A percentile compares a stretch with the other conserved stretches of the same genome.
These are phyloP conservation scores for Phytopythium mirpurense DNA, from an alignment of 352 stramenopile species.

Conservation along the genomic window DNA sequence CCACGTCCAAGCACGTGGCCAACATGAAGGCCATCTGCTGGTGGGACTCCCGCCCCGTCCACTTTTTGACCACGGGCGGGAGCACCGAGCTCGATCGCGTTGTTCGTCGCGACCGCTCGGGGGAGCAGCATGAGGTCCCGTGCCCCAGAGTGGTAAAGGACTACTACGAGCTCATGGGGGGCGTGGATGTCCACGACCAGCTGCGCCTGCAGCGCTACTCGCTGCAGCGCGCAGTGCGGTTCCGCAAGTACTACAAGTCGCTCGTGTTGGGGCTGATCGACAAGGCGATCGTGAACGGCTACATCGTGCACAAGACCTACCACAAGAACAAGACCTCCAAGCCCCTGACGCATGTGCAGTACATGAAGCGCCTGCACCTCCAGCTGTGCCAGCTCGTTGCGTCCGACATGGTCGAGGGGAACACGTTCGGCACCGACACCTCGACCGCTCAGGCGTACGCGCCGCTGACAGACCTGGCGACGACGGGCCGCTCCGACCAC, in stretches of 20 bases:
- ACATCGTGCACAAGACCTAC: constrained; percentile 14
- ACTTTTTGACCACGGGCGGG: constrained; percentile 10
- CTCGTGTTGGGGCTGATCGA: constrained; percentile 13
- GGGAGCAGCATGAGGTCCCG: constrained; percentile 2
- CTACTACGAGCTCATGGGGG: constrained; percentile 12
- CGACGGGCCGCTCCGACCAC: neutral
- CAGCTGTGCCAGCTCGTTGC: constrained; percentile 1
- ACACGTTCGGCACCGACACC: constrained; percentile 10
- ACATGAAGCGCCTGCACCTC: constrained; percentile 10
- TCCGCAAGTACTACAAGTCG: constrained; percentile 18
- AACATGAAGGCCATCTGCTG: constrained; percentile 10
- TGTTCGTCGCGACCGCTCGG: neutral
- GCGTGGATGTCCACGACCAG: constrained; percentile 12
- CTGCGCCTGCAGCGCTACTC: too few species aligned
- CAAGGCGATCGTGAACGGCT: constrained; percentile 15
- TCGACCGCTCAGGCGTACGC: too few species aligned
- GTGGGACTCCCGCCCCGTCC: constrained; percentile 7
- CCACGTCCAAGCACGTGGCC: constrained; percentile 1
- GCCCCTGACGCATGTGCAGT: constrained; percentile 6
- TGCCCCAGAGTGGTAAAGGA: constrained; percentile 9
- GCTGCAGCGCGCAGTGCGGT: constrained; percentile 3
- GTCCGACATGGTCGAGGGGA: constrained; percentile 12
- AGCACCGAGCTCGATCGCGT: constrained; percentile 6
- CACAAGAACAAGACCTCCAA: constrained; percentile 8
- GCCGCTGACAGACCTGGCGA: neutral